A percentile compares a stretch with the other conserved stretches of the same genome.
These are phyloP conservation scores for Lithohypha guttulata DNA, from an alignment of 2,329 filamentous ascomycete species.

Conservation along the genomic window DNA sequence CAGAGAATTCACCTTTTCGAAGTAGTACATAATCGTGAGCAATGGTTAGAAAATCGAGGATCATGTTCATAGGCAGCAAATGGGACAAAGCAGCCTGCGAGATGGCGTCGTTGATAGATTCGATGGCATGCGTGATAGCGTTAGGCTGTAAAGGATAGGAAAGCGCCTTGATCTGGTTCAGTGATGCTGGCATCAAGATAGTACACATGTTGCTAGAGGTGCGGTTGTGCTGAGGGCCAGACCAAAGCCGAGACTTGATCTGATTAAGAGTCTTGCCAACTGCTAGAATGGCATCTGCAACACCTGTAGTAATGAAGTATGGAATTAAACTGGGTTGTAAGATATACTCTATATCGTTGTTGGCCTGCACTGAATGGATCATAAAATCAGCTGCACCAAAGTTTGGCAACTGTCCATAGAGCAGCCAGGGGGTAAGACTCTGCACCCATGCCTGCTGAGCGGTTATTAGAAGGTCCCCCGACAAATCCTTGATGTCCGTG, in stretches of 20 bases:
- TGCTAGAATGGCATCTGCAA: conserved; percentile 76
- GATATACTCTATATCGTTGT: conserved; percentile 28
- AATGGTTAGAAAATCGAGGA: conserved; percentile 65
- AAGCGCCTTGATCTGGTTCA: conserved; percentile 34
- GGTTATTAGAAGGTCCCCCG: conserved; percentile 58
- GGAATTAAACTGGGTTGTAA: conserved; percentile 58
- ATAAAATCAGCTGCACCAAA: conserved; percentile 82
- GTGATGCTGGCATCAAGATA: conserved; percentile 24
- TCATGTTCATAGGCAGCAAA: conserved; percentile 64
- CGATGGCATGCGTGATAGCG: conserved; percentile 60
- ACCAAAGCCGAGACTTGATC: conserved; percentile 42
- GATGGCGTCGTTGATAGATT: conserved; percentile 65
- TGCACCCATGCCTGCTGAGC: conserved; percentile 88
- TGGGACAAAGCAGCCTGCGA: conserved; percentile 76
- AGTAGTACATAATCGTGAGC: conserved; percentile 81
- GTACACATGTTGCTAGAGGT: conserved; percentile 22
- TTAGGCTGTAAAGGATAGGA: conserved; percentile 63
- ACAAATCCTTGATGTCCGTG: conserved; percentile 68
- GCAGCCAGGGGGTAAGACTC: conserved; percentile 78
- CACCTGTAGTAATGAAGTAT: conserved; percentile 62
- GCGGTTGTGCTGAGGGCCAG: conserved; percentile 18
- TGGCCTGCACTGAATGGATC: conserved; percentile 42
- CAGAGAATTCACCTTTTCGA: conserved; percentile 80
- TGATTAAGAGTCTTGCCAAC: conserved; percentile 83
- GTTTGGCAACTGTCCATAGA: conserved; percentile 73